Base-by-base conservation (phyloP, 2,329 filamentous ascomycete genomes). In the Basipetospora chlamydospora region DNA sequence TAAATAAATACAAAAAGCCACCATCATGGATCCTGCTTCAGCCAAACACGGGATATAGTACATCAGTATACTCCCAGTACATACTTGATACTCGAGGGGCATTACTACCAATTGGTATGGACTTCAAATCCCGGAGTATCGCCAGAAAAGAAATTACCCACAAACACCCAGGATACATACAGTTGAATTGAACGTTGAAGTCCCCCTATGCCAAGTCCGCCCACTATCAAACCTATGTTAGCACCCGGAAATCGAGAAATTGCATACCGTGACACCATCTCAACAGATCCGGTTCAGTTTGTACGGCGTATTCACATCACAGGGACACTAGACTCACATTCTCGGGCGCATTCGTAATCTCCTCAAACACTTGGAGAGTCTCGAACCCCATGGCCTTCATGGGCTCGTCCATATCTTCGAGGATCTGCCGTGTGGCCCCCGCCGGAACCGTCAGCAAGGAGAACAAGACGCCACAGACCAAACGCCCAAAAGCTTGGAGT, bases 361-460 rank as follows among this genome's bases (percentile, higher is more conserved):
- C 82, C 48, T 93, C 84, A 54, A 86, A 92, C 28, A 70, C 77
- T 56, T 88, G 80, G 43, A 86, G 59, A 30, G 82, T 70, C 43
- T 75, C 74, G 50, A 92, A 92, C 1, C 84, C 84, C 79, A 92
- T 84, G 0, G 73, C 74, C 38, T 77, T 66, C 40, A 92, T 61
- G 25, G 77, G 74, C 53, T 90, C 83, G 43, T 75, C 73, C 33
- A 75, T 73, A 37, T 80, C 79, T 49, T 86, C 81, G 42, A 60
- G 54, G 21, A 79, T 76, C 78, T 82, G 46, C 33, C 4, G 11
- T 15, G 8, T 4, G n/a, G 34, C 54, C 41, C 54, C 42, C 26
- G 16, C 15, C 7, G 16, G 18, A 25, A 12, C 20, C 21, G 12
- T 10, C 13, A 32, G 23, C 12, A 28, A 12, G 2, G 25, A 28